phyloP scores from a whole-genome alignment of 495 filamentous ascomycete species.

The Penicillium ochrochloron region DNA sequence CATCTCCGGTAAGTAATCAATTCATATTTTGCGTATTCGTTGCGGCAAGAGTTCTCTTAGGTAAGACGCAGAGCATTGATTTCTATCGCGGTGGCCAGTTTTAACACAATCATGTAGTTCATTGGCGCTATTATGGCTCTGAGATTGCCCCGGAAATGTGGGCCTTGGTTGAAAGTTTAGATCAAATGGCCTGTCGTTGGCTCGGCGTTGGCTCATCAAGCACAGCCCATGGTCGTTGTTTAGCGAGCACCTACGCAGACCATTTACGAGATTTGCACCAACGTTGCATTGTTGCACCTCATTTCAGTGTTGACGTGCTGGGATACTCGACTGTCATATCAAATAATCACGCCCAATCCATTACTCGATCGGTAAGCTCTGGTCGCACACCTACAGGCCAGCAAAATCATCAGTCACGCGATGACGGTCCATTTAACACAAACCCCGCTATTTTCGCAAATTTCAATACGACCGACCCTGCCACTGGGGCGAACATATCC shows the following conservation, averaged over 20 bases:
- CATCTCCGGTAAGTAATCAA: slow-evolving; percentile 34
- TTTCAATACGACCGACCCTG: neutral
- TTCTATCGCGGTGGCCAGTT: neutral
- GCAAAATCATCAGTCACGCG: neutral
- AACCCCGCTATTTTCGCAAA: neutral
- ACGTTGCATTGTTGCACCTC: slow-evolving; percentile 3
- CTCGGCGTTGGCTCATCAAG: neutral
- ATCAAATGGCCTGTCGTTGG: neutral
- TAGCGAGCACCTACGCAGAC: slow-evolving; percentile 7
- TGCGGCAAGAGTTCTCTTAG: slow-evolving; percentile 40
- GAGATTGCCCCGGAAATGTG: neutral
- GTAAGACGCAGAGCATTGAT: slow-evolving; percentile 18
- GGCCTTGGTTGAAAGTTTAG: neutral
- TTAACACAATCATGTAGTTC: neutral
- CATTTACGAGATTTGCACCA: slow-evolving; percentile 16
- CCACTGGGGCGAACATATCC: neutral
- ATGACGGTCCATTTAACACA: neutral
- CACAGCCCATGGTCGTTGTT: neutral
- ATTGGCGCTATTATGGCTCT: slow-evolving; percentile 22
- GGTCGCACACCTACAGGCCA: neutral
- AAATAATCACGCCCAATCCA: neutral
- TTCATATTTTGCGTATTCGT: slow-evolving; percentile 49
- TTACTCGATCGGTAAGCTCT: neutral
- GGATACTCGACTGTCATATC: slow-evolving; percentile 13
- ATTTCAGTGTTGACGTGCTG: slow-evolving; percentile 14